Evolutionary conservation across 805 yeast species (phyloP).

Genomic region (Spathaspora girioi): DNA sequence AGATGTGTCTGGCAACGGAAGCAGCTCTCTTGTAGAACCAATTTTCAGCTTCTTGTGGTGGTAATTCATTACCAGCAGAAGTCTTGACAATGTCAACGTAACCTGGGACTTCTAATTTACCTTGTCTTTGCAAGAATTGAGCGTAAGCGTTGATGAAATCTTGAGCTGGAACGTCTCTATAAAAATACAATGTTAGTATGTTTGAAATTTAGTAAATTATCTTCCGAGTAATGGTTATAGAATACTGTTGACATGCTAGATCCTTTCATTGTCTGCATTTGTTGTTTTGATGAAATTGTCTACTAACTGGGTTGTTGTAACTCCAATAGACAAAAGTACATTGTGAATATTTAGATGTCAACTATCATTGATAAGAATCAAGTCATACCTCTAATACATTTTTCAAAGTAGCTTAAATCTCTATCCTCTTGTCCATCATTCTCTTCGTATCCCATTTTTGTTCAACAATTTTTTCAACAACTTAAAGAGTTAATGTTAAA

Average conservation of each 20-base stretch:
- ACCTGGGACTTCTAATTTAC: slow-evolving; percentile 99
- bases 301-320: neutral
- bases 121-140: slow-evolving; percentile 99
- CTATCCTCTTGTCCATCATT: neutral
- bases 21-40: slow-evolving; percentile 99
- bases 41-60: slow-evolving; percentile 99
- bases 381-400: slow-evolving; percentile 1
- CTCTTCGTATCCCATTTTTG: neutral
- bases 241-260: slow-evolving; percentile 1
- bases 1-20: slow-evolving; percentile 99
- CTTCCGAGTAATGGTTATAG: neutral
- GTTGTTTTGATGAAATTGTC: neutral
- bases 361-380: neutral
- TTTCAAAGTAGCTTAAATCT: neutral
- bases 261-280: neutral
- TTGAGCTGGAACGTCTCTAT: slow-evolving; percentile 99
- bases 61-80: slow-evolving; percentile 97
- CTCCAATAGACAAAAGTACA: neutral
- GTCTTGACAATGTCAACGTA: slow-evolving; percentile 99
- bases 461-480: neutral
- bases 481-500: neutral
- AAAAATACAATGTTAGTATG: slow-evolving; percentile 22
- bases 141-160: slow-evolving; percentile 99
- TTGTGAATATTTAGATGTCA: neutral
- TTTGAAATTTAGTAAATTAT: neutral